Base-by-base conservation (phyloP, 768 basidiomycete species). In the Termitomyces sp. region DNA sequence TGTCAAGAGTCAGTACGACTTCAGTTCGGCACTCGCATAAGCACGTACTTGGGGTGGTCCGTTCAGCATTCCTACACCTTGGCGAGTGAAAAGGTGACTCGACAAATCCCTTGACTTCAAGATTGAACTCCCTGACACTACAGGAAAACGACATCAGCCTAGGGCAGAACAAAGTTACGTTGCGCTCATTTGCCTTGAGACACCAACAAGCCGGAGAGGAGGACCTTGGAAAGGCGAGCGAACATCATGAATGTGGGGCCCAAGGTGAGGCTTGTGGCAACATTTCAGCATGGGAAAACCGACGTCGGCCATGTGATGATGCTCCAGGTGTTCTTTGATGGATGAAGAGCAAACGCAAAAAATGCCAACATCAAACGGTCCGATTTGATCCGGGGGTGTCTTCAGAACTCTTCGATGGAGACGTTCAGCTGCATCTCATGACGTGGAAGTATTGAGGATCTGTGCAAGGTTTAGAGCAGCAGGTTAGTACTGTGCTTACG, bases 1-100 rank as follows among this genome's bases (percentile, higher is more conserved):
- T 62, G n/a, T 24, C 16, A 28, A 57, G 16, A 33, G 3, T 35
- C 20, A 44, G 16, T n/a, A 82, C 13, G 33, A 13, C 18, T 49
- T 14, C 2, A 16, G 13, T 53, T 11, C 3, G 30, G 43, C 20
- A 10, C 36, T 49, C 41, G 0, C 2, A n/a, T 30, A 11, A 26
- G 24, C n/a, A 47, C 50, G 11, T 40, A 57, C 52, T 30, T 54
- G 48, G 24, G 52, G 35, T n/a, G n/a, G n/a, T n/a, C n/a, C n/a
- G n/a, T n/a, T n/a, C n/a, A n/a, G n/a, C n/a, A n/a, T n/a, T n/a
- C n/a, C n/a, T n/a, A n/a, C n/a, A 46, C 52, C 43, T 30, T 60
- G 59, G 11, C 59, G 55, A 18, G 41, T 11, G 16, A 57, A 11
- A 26, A 60, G 55, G 43, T 41, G 32, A 5, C 20, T 13, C 50